Evolutionary conservation across 2,329 filamentous ascomycete genomes (phyloP), one percentile per base, ranked within the genome.

Genomic region (Hypoxylon sp.): DNA sequence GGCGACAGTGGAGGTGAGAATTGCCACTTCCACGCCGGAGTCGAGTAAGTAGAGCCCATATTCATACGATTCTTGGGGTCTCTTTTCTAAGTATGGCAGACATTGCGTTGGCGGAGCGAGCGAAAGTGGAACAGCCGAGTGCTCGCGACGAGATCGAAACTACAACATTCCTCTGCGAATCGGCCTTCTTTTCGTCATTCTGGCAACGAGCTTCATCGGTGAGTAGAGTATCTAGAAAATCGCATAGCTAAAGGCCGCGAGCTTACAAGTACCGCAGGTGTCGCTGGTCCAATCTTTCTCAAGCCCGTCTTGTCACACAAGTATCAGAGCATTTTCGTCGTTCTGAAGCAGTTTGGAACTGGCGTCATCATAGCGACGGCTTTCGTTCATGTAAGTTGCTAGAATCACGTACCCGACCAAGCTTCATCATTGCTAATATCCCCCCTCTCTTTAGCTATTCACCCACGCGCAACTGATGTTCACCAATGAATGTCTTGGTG

Each of bases 381-480:
- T 0, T 91, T 93, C 70, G 82, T 93, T 14, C 90, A 92, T 74
- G 87, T 90, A 76, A 75, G 84, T 80, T 31, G 52, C n/a, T 13
- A 14, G 11, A 19, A 48, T 9, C 13, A 11, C 26, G 31, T 50
- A 5, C 13, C 65, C 48, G 24, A 54, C 13, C 10, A n/a, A 14
- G 14, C 9, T 5, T 2, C 26, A n/a, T 37, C 3, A 24, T 14
- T 51, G 47, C 59, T 57, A 8, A 48, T 35, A 11, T 10, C 19
- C 19, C 13, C 9, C 19, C 31, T 24, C 10, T 29, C 10, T 31
- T 8, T 70, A 92, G 89, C 85, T 94, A 10, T 89, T 90, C 74
- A 93, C 91, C 0, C 91, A 94, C 69, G 91, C 92, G 0, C 80
- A 84, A 6, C 83, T 94, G 29, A 92, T 93, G 89, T 94, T 94